phyloP scores from a whole-genome alignment of 2,329 filamentous ascomycete genomes.

The Fusarium dimerum region DNA sequence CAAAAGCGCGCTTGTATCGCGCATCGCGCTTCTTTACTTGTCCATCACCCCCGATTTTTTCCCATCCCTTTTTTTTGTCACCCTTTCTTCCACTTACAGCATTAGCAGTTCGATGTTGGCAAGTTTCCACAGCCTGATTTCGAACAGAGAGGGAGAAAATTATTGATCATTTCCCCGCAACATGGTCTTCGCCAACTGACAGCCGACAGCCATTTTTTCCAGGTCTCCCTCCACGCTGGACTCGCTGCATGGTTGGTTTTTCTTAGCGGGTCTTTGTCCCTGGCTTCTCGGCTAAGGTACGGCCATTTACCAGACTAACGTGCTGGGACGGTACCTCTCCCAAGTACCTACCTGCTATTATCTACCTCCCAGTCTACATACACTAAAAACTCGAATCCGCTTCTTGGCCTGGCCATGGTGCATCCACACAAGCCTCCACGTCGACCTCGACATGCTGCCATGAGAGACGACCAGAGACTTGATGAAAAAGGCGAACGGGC shows the following conservation, averaged over 20 bases:
- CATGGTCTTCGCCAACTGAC: conserved; percentile 5
- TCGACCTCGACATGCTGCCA: conserved; percentile 43
- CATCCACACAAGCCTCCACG: conserved; percentile 35
- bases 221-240: conserved; percentile 11
- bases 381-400: conserved; percentile 41
- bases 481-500: conserved; percentile 40
- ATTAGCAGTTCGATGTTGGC: background rate
- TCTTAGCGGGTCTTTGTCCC: conserved; percentile 25
- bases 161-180: background rate
- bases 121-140: background rate
- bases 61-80: background rate
- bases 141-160: background rate
- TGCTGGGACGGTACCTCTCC: conserved; percentile 17
- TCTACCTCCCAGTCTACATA: conserved; percentile 4
- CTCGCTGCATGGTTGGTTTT: conserved; percentile 14
- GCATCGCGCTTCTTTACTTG: background rate
- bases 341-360: no score
- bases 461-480: conserved; percentile 41
- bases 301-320: conserved; percentile 34
- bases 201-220: conserved; percentile 12
- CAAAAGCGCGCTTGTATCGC: background rate
- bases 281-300: conserved; percentile 40
- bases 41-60: background rate
- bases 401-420: conserved; percentile 32
- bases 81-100: background rate